Conservation (phyloP, 257 asterid genomes). For the Solanum clarkiae region DNA sequence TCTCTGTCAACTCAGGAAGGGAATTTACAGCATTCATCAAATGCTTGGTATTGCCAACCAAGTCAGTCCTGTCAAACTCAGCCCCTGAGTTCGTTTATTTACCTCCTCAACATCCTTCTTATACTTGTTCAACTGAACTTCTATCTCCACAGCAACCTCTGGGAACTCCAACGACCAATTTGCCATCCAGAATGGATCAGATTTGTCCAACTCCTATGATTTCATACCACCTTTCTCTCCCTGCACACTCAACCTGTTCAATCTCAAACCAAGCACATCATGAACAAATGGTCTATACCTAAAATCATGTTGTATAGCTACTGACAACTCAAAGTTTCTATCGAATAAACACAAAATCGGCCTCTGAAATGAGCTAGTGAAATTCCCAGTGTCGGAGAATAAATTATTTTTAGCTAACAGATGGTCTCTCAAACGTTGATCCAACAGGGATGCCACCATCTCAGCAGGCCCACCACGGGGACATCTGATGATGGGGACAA, state of each 20-base stretch:
- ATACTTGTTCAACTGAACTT: conserved; percentile 67
- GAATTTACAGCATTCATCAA: conserved; percentile 93
- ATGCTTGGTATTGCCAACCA: conserved; percentile 86
- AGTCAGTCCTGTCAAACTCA: conserved; percentile 78
- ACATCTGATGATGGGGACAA: conserved; percentile 88
- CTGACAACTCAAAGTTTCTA: conserved; percentile 84
- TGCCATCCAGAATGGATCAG: conserved; percentile 83
- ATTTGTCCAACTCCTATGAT: conserved; percentile 63
- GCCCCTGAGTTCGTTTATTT: conserved; percentile 60
- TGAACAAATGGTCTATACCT: conserved; percentile 95
- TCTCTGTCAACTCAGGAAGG: conserved; percentile 86
- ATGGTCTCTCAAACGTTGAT: conserved; percentile 88
- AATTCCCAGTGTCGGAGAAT: conserved; percentile 69
- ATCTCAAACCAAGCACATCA: conserved; percentile 86
- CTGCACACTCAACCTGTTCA: conserved; percentile 79
- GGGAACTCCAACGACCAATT: conserved; percentile 84
- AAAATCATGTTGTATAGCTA: conserved; percentile 85
- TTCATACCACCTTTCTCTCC: conserved; percentile 86
- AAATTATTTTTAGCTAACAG: conserved; percentile 77
- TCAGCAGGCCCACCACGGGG: conserved; percentile 98
- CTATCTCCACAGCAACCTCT: conserved; percentile 84
- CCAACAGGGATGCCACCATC: conserved; percentile 86
- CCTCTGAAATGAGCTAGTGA: conserved; percentile 81
- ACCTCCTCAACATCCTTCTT: conserved; percentile 91
- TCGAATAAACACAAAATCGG: conserved; percentile 86